Base-by-base conservation (phyloP, 108 stramenopile genomes). In the Skeletonema tropicum region DNA sequence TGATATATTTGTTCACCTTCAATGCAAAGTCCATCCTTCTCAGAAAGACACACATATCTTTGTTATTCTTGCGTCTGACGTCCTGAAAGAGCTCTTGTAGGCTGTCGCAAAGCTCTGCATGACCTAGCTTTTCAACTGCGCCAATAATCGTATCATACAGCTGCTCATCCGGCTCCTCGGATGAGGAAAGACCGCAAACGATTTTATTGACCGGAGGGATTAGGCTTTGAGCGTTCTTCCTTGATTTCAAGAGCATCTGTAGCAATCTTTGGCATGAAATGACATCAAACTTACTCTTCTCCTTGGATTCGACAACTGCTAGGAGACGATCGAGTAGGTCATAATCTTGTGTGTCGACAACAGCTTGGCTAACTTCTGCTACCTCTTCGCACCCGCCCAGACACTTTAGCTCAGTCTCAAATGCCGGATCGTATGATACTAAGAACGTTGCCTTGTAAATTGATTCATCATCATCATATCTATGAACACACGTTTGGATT, bases 231-330 rank as follows among this genome's bases (percentile, higher is more conserved):
- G 14, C 23, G 9, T 15, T 39, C 38, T 48, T 65, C 45, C 10
- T 48, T 6, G 64, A 23, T 48, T 13, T 10, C 10, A 12, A 3
- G 39, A 65, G 0, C 42, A 65, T 48, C 5, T 48, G 64, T 14
- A 65, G 64, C 64, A 65, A 32, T 10, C 0, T 15, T 3, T 48
- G 38, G 17, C 64, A 65, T 5, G 38, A 65, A 8, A n/a, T 14
- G 14, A 48, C 64, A 48, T 42, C 38, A 23, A 65, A 48, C 45
- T 49, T 12, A 39, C 64, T 48, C 45, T 48, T 48, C 41, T 42
- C 45, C 15, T 65, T 65, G 2, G 64, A 13, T 0, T 42, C 15
- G 3, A 65, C 14, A 0, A 65, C 45, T 25, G 17, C 25, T 48
- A 65, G 5, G 0, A 65, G 10, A 1, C 64, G 39, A 25, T 65